phyloP scores from a whole-genome alignment of 2,329 filamentous ascomycete species.

The Myrmaecium sp. region DNA sequence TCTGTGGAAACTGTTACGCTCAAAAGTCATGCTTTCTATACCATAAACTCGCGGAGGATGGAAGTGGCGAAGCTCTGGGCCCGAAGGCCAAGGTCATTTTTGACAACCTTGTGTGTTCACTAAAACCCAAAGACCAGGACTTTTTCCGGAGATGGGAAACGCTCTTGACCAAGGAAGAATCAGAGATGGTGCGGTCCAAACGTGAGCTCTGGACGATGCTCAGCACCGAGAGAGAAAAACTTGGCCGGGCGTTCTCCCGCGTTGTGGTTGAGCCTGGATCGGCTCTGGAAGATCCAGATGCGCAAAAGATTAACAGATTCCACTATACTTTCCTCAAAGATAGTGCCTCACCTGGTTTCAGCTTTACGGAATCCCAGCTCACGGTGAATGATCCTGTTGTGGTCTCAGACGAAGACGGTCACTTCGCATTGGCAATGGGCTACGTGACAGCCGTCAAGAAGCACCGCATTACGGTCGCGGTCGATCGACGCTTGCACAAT shows the following conservation, averaged over 20 bases:
- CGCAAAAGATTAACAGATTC: constrained; percentile 78
- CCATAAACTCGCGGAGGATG: constrained; percentile 75
- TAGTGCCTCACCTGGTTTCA: constrained; percentile 44
- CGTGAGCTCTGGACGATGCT: constrained; percentile 94
- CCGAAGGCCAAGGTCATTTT: constrained; percentile 69
- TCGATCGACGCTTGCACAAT: constrained; percentile 81
- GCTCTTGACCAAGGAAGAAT: constrained; percentile 85
- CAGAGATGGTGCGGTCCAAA: constrained; percentile 69
- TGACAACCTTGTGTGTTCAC: constrained; percentile 58
- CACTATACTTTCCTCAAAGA: constrained; percentile 72
- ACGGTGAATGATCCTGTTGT: constrained; percentile 80
- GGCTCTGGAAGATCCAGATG: constrained; percentile 48
- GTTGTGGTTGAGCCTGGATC: constrained; percentile 70
- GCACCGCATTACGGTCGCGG: constrained; percentile 65
- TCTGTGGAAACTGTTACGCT: constrained; percentile 79
- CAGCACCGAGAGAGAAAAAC: constrained; percentile 70
- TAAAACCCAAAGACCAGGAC: constrained; percentile 55
- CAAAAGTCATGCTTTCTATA: constrained; percentile 86
- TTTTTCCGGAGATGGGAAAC: constrained; percentile 96
- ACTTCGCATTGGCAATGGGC: constrained; percentile 87
- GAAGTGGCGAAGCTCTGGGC: constrained; percentile 63
- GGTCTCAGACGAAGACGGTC: constrained; percentile 86
- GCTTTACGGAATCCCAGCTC: constrained; percentile 83
- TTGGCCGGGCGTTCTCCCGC: constrained; percentile 78
- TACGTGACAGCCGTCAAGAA: constrained; percentile 67